Evolutionary conservation across 495 filamentous ascomycete genomes (phyloP).

Genomic region (Aspergillus nanangensis): DNA sequence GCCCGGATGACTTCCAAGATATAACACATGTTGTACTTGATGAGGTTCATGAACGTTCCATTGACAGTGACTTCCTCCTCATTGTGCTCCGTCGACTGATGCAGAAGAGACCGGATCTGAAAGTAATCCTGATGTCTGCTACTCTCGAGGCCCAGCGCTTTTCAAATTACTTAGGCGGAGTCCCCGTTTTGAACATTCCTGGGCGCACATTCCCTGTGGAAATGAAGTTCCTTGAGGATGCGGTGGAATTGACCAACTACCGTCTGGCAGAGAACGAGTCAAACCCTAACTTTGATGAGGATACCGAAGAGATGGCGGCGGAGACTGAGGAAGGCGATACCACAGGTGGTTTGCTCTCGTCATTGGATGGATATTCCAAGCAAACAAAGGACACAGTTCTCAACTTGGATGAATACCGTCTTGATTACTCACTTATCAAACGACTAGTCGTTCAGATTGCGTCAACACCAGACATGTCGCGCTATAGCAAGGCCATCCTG

Average conservation of each 20-base stretch:
- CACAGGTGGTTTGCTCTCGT: conserved; percentile 33
- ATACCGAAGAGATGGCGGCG: conserved; percentile 40
- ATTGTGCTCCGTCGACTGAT: conserved; percentile 84
- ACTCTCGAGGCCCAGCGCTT: conserved; percentile 90
- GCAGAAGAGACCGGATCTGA: conserved; percentile 63
- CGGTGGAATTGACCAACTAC: conserved; percentile 75
- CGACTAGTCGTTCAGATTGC: conserved; percentile 70
- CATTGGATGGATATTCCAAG: conserved; percentile 65
- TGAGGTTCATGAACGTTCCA: conserved; percentile 91
- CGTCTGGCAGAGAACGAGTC: conserved; percentile 50
- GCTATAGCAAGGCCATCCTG: conserved; percentile 84
- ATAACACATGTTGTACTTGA: conserved; percentile 92
- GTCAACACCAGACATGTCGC: conserved; percentile 52
- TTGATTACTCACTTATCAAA: conserved; percentile 79
- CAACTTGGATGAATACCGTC: conserved; percentile 78
- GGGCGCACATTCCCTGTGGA: conserved; percentile 91
- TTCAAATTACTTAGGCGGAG: conserved; percentile 78
- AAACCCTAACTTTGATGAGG: conserved; percentile 37
- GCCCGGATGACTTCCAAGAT: conserved; percentile 75
- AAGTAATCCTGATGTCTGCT: conserved; percentile 92
- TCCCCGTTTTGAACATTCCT: conserved; percentile 82
- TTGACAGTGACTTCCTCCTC: conserved; percentile 92
- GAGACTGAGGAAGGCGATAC: conserved; percentile 37
- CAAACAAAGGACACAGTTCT: conserved; percentile 68
- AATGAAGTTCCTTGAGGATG: conserved; percentile 86